A percentile compares a stretch with the other conserved stretches of the same genome.
Evolutionary conservation across 2,329 filamentous ascomycete genomes (phyloP).

Genomic region (Pestalotiopsis sp.): DNA sequence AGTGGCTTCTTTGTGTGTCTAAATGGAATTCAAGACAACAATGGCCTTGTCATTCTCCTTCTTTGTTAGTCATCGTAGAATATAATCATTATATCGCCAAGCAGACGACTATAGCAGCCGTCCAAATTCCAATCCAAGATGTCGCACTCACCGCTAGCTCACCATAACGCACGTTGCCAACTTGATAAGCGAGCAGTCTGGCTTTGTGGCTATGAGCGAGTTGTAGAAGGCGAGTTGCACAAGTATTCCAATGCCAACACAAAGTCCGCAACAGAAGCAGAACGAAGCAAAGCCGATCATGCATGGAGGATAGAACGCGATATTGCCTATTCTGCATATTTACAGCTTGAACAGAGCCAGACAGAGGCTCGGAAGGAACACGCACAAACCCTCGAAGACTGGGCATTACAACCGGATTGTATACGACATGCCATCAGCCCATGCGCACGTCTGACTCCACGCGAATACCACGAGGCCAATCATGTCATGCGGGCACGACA

Average conservation of each 20-base stretch:
- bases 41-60: too few relatives aligned
- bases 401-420: neutral
- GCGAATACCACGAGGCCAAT: neutral
- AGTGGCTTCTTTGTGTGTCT: too few relatives aligned
- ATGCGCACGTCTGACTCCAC: neutral
- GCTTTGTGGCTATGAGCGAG: neutral
- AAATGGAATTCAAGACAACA: too few relatives aligned
- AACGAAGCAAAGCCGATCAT: neutral
- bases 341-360: neutral
- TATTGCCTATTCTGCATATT: neutral
- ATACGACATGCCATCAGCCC: neutral
- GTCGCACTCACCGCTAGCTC: neutral
- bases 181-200: neutral
- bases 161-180: neutral
- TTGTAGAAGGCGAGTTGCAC: neutral
- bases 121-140: neutral
- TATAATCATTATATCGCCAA: too few relatives aligned
- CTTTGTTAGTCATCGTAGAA: too few relatives aligned
- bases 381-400: neutral
- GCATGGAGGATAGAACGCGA: neutral
- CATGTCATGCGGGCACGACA: neutral
- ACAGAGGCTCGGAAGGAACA: neutral
- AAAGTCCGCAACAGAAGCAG: neutral
- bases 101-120: too few relatives aligned
- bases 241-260: neutral